Evolutionary conservation across 1,139 yeast species (phyloP), one percentile per base, ranked within the genome.

Genomic region (Candida labiduridarum): DNA sequence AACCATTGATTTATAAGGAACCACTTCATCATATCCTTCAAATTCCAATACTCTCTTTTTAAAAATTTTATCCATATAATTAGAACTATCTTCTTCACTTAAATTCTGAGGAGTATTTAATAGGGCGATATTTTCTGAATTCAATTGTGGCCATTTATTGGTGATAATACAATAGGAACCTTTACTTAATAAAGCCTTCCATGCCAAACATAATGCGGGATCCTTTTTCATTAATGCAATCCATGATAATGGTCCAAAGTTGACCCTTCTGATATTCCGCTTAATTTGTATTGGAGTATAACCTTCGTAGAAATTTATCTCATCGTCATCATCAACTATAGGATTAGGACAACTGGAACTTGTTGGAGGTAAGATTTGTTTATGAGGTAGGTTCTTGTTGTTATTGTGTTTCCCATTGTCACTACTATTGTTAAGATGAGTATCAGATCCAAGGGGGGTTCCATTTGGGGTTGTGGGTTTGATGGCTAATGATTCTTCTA

Each of bases 191-290:
- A 62, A 53, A 1, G 60, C 61, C 25, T 60, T 65, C 74, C 75
- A 71, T 12, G 72, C 58, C 15, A 66, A 46, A 15, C 67, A 62
- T 36, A 79, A 62, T 18, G 72, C 82, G 1, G 70, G 71, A 59
- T 83, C 88, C 50, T 74, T 74, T 51, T 74, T 73, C 65, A 81
- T 66, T 19, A 78, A 48, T 0, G 82, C 69, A 1, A 76, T 60
- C 80, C 82, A 78, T 0, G 82, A 62, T 48, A 79, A 70, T 0
- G 83, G 83, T 0, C 84, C 84, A 59, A 72, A 74, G 49, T 75
- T 76, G 30, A 74, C 64, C 46, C 77, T 60, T 42, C 77, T 61
- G 39, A 55, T 54, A 45, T 68, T 49, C 3, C n/a, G 73, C 39
- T 72, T 68, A 7, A 68, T 60, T 51, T 72, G 70, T 31, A 79